Evolutionary conservation across 768 basidiomycete genomes (phyloP).

Genomic region (Termitomyces sp.): DNA sequence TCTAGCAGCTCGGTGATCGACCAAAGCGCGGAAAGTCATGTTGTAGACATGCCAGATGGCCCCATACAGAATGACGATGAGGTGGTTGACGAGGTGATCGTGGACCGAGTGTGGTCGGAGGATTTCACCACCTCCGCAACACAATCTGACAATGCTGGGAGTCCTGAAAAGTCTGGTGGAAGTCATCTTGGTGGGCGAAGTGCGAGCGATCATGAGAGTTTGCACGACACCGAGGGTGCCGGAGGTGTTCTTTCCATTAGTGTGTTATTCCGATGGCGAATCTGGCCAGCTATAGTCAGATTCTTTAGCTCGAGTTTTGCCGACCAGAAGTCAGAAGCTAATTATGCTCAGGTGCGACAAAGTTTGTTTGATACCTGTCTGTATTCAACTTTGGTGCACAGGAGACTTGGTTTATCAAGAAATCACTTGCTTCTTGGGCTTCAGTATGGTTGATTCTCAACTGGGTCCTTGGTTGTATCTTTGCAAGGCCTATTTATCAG

Average conservation of each 20-base stretch:
- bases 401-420: constrained; percentile 72
- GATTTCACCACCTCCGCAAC: constrained; percentile 48
- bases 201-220: constrained; percentile 28
- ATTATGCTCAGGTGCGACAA: constrained; percentile 33
- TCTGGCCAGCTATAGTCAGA: constrained; percentile 47
- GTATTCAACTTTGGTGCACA: constrained; percentile 19
- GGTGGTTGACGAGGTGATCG: constrained; percentile 66
- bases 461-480: constrained; percentile 58
- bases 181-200: constrained; percentile 26
- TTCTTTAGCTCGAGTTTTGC: constrained; percentile 60
- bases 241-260: constrained; percentile 27
- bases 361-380: background rate
- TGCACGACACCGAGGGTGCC: constrained; percentile 26
- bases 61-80: constrained; percentile 22
- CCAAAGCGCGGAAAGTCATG: constrained; percentile 40
- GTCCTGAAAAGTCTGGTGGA: constrained; percentile 44
- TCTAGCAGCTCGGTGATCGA: constrained; percentile 48
- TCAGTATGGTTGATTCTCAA: constrained; percentile 59
- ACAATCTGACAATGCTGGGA: constrained; percentile 44
- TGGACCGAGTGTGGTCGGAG: constrained; percentile 65
- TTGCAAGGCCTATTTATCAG: constrained; percentile 34
- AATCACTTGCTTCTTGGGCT: constrained; percentile 60
- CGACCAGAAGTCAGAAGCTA: constrained; percentile 44
- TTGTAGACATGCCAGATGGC: constrained; percentile 16
- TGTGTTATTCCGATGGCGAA: constrained; percentile 47